phyloP scores from a whole-genome alignment of 768 basidiomycete species.

The Russula compacta region DNA sequence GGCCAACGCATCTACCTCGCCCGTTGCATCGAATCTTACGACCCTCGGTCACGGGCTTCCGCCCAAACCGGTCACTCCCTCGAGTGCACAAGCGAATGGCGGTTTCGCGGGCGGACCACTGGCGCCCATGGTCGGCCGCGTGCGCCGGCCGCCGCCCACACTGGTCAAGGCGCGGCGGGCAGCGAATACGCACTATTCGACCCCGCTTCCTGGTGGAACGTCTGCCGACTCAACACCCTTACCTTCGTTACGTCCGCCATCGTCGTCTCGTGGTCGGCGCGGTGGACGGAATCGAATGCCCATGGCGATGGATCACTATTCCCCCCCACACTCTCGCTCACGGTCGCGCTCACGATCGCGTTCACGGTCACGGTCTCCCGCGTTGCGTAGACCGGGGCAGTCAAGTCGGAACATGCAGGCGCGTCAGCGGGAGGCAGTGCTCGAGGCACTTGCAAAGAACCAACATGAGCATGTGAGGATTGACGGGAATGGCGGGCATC shows the following conservation, averaged over 20 bases:
- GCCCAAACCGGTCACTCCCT: slow-evolving; percentile 17
- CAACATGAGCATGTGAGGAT: slow-evolving; percentile 60
- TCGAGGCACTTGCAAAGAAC: slow-evolving; percentile 48
- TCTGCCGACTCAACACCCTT: slow-evolving; percentile 11
- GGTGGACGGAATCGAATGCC: slow-evolving; percentile 10
- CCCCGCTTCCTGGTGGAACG: background rate
- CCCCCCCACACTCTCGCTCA: slow-evolving; percentile 16
- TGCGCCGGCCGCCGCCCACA: slow-evolving; percentile 17
- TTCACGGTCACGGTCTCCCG: slow-evolving; percentile 39
- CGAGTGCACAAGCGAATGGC: slow-evolving; percentile 6
- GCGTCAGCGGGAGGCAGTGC: slow-evolving; percentile 31
- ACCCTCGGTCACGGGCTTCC: slow-evolving; percentile 10
- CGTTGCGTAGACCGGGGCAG: slow-evolving; percentile 32
- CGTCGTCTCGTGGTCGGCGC: slow-evolving; percentile 8
- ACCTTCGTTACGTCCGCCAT: background rate
- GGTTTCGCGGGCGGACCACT: slow-evolving; percentile 6
- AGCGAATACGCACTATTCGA: background rate
- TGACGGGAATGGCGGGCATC: slow-evolving; percentile 37
- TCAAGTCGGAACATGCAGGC: slow-evolving; percentile 24
- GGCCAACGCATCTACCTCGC: slow-evolving; percentile 9
- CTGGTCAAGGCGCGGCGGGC: slow-evolving; percentile 17
- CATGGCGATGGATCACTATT: slow-evolving; percentile 15
- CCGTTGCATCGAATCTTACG: slow-evolving; percentile 4
- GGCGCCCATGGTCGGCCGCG: slow-evolving; percentile 17
- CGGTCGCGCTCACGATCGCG: slow-evolving; percentile 20